Evolutionary conservation across 2,329 filamentous ascomycete species (phyloP), one percentile per base, ranked within the genome.

Genomic region (Pyricularia pennisetigena): DNA sequence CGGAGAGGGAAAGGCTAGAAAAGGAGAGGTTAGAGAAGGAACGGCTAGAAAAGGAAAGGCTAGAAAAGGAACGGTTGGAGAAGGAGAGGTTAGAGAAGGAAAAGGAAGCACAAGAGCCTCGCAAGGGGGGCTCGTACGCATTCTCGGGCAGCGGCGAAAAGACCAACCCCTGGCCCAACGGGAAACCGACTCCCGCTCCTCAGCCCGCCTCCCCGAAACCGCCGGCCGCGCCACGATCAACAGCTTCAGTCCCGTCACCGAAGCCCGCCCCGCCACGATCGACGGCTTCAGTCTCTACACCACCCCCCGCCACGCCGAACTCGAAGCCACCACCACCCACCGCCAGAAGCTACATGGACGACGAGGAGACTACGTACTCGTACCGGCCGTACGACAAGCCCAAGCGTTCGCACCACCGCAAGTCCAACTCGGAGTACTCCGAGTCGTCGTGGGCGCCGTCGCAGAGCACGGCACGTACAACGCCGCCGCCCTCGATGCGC

Each of bases 361-460:
- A 83, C 71, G 86, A 90, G 66, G 88, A 90, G 66, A 86, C 90
- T 71, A 82, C 83, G 3, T 88, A 90, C 76, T 93, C 91, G 1
- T 94, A 87, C 78, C 88, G 91, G 66, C 90, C 92, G 0, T 94
- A 94, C 76, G 91, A 94, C 75, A 85, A 87, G 72, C 85, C 89
- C 2, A 88, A 85, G 74, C 82, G 82, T 67, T 82, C 84, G 9
- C 41, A 49, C 16, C 63, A 67, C 73, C 29, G 76, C 77, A 86
- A 86, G 69, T 90, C 90, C n/a, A 82, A 86, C 23, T 89, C 90
- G 30, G 90, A 90, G 0, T 82, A 90, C 73, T 97, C 93, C 20
- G 93, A 97, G 74, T 91, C 90, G 16, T 97, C 93, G 0, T 97
- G 94, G 78, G 90, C 93, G 2, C 86, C 91, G 1, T 96, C 93